Conservation (phyloP, 2,329 filamentous ascomycete species). For the Coleophoma crateriformis region DNA sequence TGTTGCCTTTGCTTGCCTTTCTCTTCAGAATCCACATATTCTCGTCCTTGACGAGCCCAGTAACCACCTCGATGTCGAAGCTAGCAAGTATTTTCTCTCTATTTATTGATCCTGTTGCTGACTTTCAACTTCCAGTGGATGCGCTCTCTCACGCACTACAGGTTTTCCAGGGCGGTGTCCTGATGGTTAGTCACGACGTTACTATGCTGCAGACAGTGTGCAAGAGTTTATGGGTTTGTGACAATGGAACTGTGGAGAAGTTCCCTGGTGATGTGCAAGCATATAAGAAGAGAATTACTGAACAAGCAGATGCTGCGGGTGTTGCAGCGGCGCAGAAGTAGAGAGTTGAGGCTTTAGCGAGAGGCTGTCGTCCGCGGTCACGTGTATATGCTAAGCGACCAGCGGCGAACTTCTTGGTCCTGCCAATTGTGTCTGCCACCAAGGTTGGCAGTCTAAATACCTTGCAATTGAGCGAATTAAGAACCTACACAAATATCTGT, state of each 20-base stretch:
- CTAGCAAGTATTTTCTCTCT: constrained; percentile 30
- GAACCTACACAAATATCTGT: no score
- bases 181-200: constrained; percentile 99
- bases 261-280: constrained; percentile 92
- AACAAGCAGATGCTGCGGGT: constrained; percentile 82
- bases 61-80: constrained; percentile 98
- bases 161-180: constrained; percentile 86
- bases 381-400: no score
- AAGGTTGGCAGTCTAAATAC: no score
- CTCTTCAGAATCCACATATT: constrained; percentile 91
- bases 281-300: constrained; percentile 94
- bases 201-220: constrained; percentile 98
- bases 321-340: constrained; percentile 62
- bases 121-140: constrained; percentile 59
- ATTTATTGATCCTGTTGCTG: neutral
- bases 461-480: no score
- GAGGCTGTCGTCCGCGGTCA: no score
- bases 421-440: no score
- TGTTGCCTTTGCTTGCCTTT: constrained; percentile 96
- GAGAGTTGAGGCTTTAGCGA: no score
- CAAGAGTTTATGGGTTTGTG: constrained; percentile 92
- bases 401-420: no score
- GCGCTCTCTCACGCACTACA: constrained; percentile 79
- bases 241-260: constrained; percentile 89
- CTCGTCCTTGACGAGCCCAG: constrained; percentile 97